A percentile compares a stretch with the other conserved stretches of the same genome.
phyloP scores from a whole-genome alignment of 2,329 filamentous ascomycete species.

The Orbilia quercus region DNA sequence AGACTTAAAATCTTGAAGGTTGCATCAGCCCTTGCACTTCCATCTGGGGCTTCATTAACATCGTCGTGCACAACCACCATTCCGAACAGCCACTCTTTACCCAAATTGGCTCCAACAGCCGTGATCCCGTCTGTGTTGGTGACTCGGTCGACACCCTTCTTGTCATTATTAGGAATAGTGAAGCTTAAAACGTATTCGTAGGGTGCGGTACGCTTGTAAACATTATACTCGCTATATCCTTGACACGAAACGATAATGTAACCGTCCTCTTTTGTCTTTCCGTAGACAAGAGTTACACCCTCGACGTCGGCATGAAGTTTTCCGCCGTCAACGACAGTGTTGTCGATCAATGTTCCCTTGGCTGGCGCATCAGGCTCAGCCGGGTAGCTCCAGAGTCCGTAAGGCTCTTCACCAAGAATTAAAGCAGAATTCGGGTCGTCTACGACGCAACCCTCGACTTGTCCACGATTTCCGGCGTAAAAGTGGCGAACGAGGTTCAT shows the following conservation, averaged over 20 bases:
- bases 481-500: slow-evolving; percentile 68
- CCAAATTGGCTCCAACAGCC: slow-evolving; percentile 65
- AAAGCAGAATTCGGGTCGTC: slow-evolving; percentile 68
- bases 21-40: slow-evolving; percentile 65
- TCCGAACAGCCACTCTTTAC: slow-evolving; percentile 64
- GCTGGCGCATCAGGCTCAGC: slow-evolving; percentile 66
- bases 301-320: slow-evolving; percentile 69
- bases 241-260: slow-evolving; percentile 69
- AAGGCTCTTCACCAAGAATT: slow-evolving; percentile 68
- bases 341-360: slow-evolving; percentile 63
- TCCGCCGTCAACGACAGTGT: slow-evolving; percentile 65
- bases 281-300: slow-evolving; percentile 68
- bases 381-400: slow-evolving; percentile 68
- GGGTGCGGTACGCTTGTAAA: slow-evolving; percentile 67
- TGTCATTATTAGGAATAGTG: slow-evolving; percentile 64
- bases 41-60: slow-evolving; percentile 66
- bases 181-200: slow-evolving; percentile 68
- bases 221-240: slow-evolving; percentile 68
- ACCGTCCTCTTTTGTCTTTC: slow-evolving; percentile 64
- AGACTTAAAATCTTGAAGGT: slow-evolving; percentile 68
- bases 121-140: slow-evolving; percentile 69
- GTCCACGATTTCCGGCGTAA: slow-evolving; percentile 67
- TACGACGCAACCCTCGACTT: slow-evolving; percentile 69
- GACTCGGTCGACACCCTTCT: slow-evolving; percentile 66
- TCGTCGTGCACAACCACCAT: slow-evolving; percentile 69